phyloP scores from a whole-genome alignment of 352 stramenopile genomes.

The Phytophthora uliginosa region DNA sequence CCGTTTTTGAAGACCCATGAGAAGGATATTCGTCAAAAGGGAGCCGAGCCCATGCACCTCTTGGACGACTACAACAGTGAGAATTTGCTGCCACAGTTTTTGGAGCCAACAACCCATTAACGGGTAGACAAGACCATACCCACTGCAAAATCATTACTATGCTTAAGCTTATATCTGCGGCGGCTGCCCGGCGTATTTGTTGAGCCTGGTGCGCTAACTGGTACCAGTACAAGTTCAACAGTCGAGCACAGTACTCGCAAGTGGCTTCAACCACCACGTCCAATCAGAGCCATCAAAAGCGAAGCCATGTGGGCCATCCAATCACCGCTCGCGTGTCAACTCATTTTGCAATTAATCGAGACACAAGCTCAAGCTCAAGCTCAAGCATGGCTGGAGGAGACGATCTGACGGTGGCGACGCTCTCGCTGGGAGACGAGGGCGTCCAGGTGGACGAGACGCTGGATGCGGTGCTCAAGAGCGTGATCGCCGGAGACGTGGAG shows the following conservation, averaged over 20 bases:
- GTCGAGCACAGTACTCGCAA: slow-evolving; percentile 1
- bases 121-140: not conserved
- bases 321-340: slow-evolving; percentile 17
- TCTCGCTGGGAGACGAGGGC: slow-evolving; percentile 51
- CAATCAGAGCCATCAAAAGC: slow-evolving; percentile 24
- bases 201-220: too few relatives aligned
- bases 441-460: slow-evolving; percentile 48
- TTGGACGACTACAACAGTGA: slow-evolving; percentile 46
- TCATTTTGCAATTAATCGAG: slow-evolving; percentile 19
- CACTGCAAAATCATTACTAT: too few relatives aligned
- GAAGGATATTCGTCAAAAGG: slow-evolving; percentile 26
- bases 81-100: slow-evolving; percentile 43
- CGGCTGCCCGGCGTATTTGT: too few relatives aligned
- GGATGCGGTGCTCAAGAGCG: slow-evolving; percentile 68
- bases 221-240: not conserved
- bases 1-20: slow-evolving; percentile 36
- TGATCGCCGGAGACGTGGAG: slow-evolving; percentile 62
- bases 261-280: slow-evolving; percentile 20
- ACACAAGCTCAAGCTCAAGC: not conserved
- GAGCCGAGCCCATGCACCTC: slow-evolving; percentile 32
- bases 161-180: too few relatives aligned
- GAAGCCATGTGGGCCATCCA: slow-evolving; percentile 36
- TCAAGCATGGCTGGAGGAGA: slow-evolving; percentile 42
- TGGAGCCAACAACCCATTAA: slow-evolving; percentile 34
- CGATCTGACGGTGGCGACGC: slow-evolving; percentile 54